These are phyloP conservation scores for Ogataea methanolica DNA, from an alignment of 805 yeast species.

Conservation along the genomic window DNA sequence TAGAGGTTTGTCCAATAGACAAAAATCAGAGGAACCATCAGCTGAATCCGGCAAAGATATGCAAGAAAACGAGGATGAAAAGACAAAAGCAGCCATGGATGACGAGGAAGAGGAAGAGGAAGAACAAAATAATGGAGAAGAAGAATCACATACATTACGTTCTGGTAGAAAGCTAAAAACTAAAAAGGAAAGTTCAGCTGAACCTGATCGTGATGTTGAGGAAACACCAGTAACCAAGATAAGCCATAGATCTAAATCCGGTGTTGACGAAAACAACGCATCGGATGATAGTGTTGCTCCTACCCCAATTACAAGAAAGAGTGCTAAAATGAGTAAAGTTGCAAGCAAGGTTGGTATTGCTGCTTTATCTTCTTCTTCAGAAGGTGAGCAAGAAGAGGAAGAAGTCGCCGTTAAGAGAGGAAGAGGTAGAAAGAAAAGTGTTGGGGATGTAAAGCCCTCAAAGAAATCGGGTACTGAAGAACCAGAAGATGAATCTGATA, in stretches of 20 bases:
- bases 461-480: neutral
- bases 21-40: neutral
- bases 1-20: neutral
- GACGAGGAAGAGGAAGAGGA: conserved; percentile 1
- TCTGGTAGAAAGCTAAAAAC: conserved; percentile 4
- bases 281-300: no score
- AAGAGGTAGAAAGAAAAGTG: conserved; percentile 1
- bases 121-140: neutral
- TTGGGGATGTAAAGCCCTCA: neutral
- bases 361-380: neutral
- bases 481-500: neutral
- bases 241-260: conserved; percentile 7
- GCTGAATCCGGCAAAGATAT: neutral
- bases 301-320: no score
- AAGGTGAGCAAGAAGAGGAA: conserved; percentile 1
- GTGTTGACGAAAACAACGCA: neutral
- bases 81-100: neutral
- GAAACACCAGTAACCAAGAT: conserved; percentile 8
- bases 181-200: conserved; percentile 2
- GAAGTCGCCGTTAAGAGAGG: neutral
- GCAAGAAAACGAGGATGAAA: neutral
- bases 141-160: conserved; percentile 1
- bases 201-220: conserved; percentile 2
- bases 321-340: neutral
- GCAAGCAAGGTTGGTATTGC: neutral